Base-by-base conservation (phyloP, 2,329 filamentous ascomycete species). In the Stachybotrys elegans region DNA sequence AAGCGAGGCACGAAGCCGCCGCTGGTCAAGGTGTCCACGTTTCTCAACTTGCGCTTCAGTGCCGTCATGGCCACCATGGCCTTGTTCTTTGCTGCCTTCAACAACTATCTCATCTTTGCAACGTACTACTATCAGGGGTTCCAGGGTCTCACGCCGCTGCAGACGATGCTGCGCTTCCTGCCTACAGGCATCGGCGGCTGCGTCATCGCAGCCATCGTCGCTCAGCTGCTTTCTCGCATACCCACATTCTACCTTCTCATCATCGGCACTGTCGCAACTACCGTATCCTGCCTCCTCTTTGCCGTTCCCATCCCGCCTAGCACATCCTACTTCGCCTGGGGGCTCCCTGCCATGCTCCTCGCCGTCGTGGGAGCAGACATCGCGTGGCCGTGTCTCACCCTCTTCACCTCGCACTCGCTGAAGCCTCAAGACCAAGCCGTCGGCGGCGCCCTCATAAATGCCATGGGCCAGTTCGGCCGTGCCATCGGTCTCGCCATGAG, bases 121-220 rank as follows among this genome's bases (percentile, higher is more conserved):
- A 88, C 84, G 5, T 87, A 83, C 61, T 85, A 79, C 62, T 87
- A 79, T 61, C 84, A 88, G 60, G 75, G 83, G 50, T 86, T 77
- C 57, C 81, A 83, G 52, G 76, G 73, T 1, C 69, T 81, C 2
- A 72, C 70, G 1, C 69, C 81, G 1, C 66, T 86, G n/a, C 75
- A 85, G 50, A 86, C 83, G 0, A 85, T 82, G 12, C 58, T 87
- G 8, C 79, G 82, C 4, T 88, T 86, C 58, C 69, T 88, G 8
- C 83, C 84, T 0, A 83, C 78, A 0, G 83, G 83, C 9, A 68
- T 83, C 0, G 69, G 69, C 7, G 83, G 84, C 6, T 59, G 79
- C 5, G 50, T 79, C n/a, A 76, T 78, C 1, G 78, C 78, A 9
- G 65, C 76, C 44, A 58, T 77, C 21, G 76, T 79, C 2, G 76